phyloP scores from a whole-genome alignment of 2,329 filamentous ascomycete genomes.

The Pseudogymnoascus sp. region DNA sequence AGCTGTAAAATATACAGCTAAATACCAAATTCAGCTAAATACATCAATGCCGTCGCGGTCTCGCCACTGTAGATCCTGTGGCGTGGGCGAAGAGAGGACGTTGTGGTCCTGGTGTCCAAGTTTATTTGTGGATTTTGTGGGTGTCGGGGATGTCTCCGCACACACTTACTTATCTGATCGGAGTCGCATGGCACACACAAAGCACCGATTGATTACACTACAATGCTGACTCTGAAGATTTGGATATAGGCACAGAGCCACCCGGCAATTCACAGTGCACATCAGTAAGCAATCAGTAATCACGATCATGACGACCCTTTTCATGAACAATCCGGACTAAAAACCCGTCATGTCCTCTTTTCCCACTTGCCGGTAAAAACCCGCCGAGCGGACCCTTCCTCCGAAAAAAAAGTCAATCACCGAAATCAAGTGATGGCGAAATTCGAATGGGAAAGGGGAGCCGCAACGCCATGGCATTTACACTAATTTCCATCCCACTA shows the following conservation, averaged over 20 bases:
- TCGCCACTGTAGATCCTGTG: not conserved
- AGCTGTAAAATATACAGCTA: slow-evolving; percentile 1
- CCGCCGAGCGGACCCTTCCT: not conserved
- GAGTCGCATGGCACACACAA: not conserved
- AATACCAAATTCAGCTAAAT: not conserved
- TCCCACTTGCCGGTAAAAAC: not conserved
- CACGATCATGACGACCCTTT: not conserved
- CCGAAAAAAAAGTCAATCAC: not conserved
- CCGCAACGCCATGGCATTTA: not conserved
- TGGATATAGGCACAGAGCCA: not conserved
- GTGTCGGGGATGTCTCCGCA: not conserved
- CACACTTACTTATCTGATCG: not conserved
- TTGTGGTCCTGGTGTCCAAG: not conserved
- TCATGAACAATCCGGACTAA: not conserved
- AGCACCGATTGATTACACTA: not conserved
- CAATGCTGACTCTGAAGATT: not conserved
- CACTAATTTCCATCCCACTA: not conserved
- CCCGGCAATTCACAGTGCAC: not conserved
- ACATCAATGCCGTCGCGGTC: not conserved
- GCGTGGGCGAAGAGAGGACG: not conserved
- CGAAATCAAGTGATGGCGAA: not conserved
- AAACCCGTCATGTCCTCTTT: not conserved
- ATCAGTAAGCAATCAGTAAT: not conserved
- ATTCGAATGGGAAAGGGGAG: not conserved
- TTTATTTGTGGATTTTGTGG: not conserved